Base-by-base conservation (phyloP, 2,329 filamentous ascomycete species). In the Knoxdaviesia proteae region DNA sequence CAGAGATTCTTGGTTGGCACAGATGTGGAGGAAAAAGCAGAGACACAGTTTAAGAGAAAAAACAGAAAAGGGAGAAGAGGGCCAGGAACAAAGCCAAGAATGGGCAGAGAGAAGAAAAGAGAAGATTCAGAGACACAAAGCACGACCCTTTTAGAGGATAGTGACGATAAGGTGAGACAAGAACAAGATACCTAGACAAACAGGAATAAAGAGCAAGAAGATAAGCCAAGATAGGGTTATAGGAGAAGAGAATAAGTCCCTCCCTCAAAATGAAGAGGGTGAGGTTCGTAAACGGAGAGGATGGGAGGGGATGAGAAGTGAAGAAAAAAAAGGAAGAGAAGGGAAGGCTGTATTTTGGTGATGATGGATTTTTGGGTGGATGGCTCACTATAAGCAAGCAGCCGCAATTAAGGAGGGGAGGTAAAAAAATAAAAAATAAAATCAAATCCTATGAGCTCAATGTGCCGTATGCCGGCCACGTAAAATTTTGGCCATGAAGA, bases 241-340 rank as follows among this genome's bases (percentile, higher is more conserved):
- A 42, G 7, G 40, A 7, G 36, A 34, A 42, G 11, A 37, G 10
- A 43, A 43, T 11, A 38, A 5, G 36, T 34, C 31, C 20, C 34
- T 20, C 29, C 33, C 8, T 8, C 31, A 33, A 42, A 34, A 30
- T 7, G 30, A 34, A 38, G 30, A 10, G 34, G 41, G 5, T 39
- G 41, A 38, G 38, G 36, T 30, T 33, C 29, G 9, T 37, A 10
- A 33, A 36, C 9, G 29, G n/a, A 32, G 34, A 32, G 34, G 30
- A 30, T 31, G 32, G 31, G 31, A 36, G 34, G 41, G 32, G 11
- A 37, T 39, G 33, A 46, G 42, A 47, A 39, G 29, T 35, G 39
- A 10, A 45, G 20, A 44, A 42, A 32, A 40, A 47, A 42, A 36
- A 45, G n/a, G 39, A 39, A 37, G 44, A 34, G 34, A 44, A 40